Evolutionary conservation across 495 filamentous ascomycete genomes (phyloP).

Genomic region (Podospora conica): DNA sequence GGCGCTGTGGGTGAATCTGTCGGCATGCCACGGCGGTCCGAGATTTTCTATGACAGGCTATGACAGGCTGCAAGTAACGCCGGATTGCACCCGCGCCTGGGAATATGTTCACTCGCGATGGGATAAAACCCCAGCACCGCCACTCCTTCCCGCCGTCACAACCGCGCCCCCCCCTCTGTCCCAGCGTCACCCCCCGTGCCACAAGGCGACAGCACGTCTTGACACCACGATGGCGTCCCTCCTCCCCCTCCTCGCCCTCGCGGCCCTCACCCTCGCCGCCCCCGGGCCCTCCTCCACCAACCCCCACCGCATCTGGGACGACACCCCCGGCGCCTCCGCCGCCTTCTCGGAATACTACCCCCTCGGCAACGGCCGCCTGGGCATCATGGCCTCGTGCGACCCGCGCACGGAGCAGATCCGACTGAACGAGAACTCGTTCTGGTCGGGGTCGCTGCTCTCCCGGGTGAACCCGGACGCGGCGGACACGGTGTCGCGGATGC

Average conservation of each 20-base stretch:
- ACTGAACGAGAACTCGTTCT: slow-evolving; percentile 7
- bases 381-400: slow-evolving; percentile 2
- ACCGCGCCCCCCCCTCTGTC: no score
- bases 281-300: neutral
- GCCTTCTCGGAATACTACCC: slow-evolving; percentile 7
- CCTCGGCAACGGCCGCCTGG: slow-evolving; percentile 4
- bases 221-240: neutral
- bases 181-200: no score
- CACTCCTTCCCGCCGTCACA: no score
- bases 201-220: no score
- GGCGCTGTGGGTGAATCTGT: neutral
- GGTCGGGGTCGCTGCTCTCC: neutral
- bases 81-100: no score
- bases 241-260: neutral
- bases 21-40: neutral
- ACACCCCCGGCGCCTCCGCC: neutral
- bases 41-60: no score
- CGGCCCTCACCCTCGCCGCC: neutral
- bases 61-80: neutral
- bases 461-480: neutral
- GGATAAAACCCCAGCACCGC: neutral
- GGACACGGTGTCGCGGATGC: neutral
- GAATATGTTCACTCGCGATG: no score
- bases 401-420: neutral
- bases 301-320: slow-evolving; percentile 5